phyloP scores from a whole-genome alignment of 352 stramenopile genomes.

The Thraustochytrium striatum region DNA sequence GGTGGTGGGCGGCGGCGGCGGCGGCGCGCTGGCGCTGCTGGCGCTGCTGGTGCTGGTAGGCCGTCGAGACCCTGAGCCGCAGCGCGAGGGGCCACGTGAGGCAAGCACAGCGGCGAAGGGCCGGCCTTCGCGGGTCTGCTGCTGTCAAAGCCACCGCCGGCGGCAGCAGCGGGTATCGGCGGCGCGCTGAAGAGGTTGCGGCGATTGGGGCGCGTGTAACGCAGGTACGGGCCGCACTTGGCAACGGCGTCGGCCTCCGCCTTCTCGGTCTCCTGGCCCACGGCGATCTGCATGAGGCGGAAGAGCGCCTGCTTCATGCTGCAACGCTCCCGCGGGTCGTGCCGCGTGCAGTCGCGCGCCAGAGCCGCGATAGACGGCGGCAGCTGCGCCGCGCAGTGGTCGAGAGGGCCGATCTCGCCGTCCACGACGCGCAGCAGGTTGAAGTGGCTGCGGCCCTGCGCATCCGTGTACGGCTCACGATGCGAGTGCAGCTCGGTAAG shows the following conservation, averaged over 20 bases:
- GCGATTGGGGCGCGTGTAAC: slow-evolving; percentile 38
- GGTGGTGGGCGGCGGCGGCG: too few relatives aligned
- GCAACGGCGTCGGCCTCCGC: slow-evolving; percentile 42
- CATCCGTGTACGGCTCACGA: slow-evolving; percentile 42
- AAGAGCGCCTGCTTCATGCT: slow-evolving; percentile 45
- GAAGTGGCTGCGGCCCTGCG: slow-evolving; percentile 11
- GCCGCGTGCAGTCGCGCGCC: slow-evolving; percentile 12
- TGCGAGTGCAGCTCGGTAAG: slow-evolving; percentile 44
- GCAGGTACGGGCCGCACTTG: slow-evolving; percentile 17
- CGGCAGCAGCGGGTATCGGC: too few relatives aligned
- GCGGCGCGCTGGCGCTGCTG: too few relatives aligned
- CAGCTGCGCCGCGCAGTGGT: not conserved
- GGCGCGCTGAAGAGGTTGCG: not conserved
- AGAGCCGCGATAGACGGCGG: slow-evolving; percentile 19
- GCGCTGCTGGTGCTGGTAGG: too few relatives aligned
- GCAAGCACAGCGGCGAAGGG: too few relatives aligned
- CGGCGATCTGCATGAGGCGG: slow-evolving; percentile 38
- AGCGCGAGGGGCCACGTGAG: too few relatives aligned
- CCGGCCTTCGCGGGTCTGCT: too few relatives aligned
- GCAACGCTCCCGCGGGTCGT: slow-evolving; percentile 15
- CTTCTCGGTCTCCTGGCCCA: slow-evolving; percentile 45
- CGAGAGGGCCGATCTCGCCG: slow-evolving; percentile 23
- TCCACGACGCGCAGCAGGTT: slow-evolving; percentile 39
- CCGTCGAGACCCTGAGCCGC: too few relatives aligned
- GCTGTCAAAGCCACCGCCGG: too few relatives aligned